Evolutionary conservation across 2,329 filamentous ascomycete genomes (phyloP).

Genomic region (Onygenales sp.): DNA sequence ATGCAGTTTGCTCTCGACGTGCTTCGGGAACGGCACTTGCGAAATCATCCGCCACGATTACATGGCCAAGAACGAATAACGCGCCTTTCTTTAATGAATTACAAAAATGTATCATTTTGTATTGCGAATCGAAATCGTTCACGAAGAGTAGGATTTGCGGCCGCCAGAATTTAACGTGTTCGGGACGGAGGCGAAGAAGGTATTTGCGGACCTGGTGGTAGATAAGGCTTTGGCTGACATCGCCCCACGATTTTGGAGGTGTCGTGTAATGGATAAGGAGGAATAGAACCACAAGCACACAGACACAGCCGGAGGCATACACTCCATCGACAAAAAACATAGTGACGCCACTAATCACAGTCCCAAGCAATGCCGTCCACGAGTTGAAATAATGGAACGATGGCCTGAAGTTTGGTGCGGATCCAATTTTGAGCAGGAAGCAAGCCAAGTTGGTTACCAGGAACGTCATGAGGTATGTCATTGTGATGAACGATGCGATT

Average conservation of each 20-base stretch:
- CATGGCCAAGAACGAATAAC: conserved; percentile 75
- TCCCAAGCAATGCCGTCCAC: conserved; percentile 67
- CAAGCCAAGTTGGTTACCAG: conserved; percentile 81
- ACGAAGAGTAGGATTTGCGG: conserved; percentile 78
- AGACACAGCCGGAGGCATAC: conserved; percentile 67
- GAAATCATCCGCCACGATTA: conserved; percentile 80
- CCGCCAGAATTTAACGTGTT: conserved; percentile 90
- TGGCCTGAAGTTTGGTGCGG: conserved; percentile 79
- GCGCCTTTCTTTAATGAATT: conserved; percentile 85
- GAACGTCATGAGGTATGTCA: conserved; percentile 90
- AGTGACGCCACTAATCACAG: conserved; percentile 64
- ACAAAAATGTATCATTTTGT: conserved; percentile 79
- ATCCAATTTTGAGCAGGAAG: conserved; percentile 76
- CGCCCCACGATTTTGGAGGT: conserved; percentile 80
- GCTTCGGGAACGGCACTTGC: conserved; percentile 69
- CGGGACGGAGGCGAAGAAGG: conserved; percentile 67
- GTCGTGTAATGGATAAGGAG: conserved; percentile 76
- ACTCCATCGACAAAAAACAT: conserved; percentile 88
- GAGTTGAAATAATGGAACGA: conserved; percentile 85
- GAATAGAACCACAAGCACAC: conserved; percentile 66
- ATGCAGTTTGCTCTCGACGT: conserved; percentile 67
- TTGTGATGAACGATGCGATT: conserved; percentile 81
- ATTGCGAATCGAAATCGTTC: conserved; percentile 72
- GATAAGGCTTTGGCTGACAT: conserved; percentile 81
- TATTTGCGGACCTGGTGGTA: conserved; percentile 87